Evolutionary conservation across 2,329 filamentous ascomycete genomes (phyloP).

Genomic region (Anisogramma anomala): DNA sequence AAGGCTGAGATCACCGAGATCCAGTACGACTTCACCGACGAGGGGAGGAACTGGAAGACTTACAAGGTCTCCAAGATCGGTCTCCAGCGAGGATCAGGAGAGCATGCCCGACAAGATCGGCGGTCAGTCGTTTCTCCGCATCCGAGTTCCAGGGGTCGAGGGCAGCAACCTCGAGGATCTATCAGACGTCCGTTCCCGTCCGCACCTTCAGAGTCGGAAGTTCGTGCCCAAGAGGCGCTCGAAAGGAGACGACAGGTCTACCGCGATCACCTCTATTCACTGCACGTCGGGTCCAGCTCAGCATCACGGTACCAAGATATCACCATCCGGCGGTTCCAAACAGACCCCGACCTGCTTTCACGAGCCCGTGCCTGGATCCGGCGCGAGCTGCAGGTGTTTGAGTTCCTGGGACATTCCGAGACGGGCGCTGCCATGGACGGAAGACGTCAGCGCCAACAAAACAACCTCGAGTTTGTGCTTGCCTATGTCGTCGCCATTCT

Average conservation of each 20-base stretch:
- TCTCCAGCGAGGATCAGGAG: neutral
- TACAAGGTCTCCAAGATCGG: conserved; percentile 37
- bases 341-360: conserved; percentile 56
- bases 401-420: conserved; percentile 41
- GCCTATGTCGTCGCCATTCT: conserved; percentile 79
- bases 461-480: conserved; percentile 72
- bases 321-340: conserved; percentile 52
- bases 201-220: neutral
- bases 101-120: neutral
- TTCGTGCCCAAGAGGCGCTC: conserved; percentile 23
- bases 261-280: conserved; percentile 56
- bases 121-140: neutral
- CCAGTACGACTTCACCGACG: conserved; percentile 49
- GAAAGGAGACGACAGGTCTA: conserved; percentile 62
- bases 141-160: neutral
- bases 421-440: conserved; percentile 9
- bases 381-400: conserved; percentile 73
- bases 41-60: conserved; percentile 39
- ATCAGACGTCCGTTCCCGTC: conserved; percentile 6
- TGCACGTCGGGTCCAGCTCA: conserved; percentile 72
- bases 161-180: neutral
- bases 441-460: conserved; percentile 21
- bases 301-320: conserved; percentile 67
- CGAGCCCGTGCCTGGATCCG: conserved; percentile 73
- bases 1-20: conserved; percentile 45